phyloP scores from a whole-genome alignment of 257 asterid genomes.

The Solanum habrochaites region DNA sequence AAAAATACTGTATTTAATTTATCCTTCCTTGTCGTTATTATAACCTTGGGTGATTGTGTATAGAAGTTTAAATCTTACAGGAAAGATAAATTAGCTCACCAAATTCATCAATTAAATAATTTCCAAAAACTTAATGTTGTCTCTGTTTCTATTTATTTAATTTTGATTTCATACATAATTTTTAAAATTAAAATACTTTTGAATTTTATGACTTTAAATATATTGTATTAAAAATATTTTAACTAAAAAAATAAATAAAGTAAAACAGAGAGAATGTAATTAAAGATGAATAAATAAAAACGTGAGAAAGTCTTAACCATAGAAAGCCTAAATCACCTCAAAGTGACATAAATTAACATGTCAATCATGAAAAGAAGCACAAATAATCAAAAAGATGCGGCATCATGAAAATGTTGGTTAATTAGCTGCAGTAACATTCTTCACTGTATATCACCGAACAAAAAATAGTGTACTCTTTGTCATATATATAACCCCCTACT shows the following conservation, averaged over 20 bases:
- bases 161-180: too few relatives aligned
- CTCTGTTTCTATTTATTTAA: too few relatives aligned
- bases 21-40: too few relatives aligned
- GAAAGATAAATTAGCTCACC: not conserved
- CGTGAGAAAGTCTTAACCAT: not conserved
- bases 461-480: not conserved
- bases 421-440: not conserved
- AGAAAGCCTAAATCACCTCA: not conserved
- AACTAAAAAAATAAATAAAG: too few relatives aligned
- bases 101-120: not conserved
- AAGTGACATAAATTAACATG: not conserved
- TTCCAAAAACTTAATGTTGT: not conserved
- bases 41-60: not conserved
- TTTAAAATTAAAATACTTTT: too few relatives aligned
- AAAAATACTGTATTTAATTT: too few relatives aligned
- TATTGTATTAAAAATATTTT: too few relatives aligned
- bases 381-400: not conserved
- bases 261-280: rapidly evolving
- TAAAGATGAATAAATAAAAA: not conserved
- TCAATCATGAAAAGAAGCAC: not conserved
- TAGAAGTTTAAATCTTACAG: not conserved
- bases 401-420: not conserved
- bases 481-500: not conserved
- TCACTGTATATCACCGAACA: not conserved
- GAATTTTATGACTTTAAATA: not conserved